A percentile compares a stretch with the other conserved stretches of the same genome.
Evolutionary conservation across 768 basidiomycete species (phyloP).

Genomic region (Leccinum olivaceopallidum): DNA sequence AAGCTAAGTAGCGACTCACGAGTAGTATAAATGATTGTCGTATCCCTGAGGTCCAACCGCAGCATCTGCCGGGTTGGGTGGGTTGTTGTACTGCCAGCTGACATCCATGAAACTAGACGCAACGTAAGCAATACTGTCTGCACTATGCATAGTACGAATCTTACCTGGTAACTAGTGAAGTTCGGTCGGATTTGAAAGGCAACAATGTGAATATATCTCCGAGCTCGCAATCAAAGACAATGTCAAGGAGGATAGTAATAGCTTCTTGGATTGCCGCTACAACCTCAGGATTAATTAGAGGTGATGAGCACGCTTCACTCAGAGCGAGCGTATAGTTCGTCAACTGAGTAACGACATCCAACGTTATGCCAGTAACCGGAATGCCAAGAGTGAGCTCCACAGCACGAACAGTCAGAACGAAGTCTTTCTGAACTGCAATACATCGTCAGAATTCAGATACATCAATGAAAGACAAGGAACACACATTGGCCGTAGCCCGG

Average conservation of each 20-base stretch:
- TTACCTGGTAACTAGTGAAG: constrained; percentile 42
- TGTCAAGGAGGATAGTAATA: constrained; percentile 36
- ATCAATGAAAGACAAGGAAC: constrained; percentile 20
- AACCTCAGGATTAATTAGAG: constrained; percentile 33
- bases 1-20: constrained; percentile 38
- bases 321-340: constrained; percentile 40
- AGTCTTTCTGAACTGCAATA: constrained; percentile 62
- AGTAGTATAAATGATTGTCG: constrained; percentile 81
- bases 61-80: constrained; percentile 69
- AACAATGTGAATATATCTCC: constrained; percentile 23
- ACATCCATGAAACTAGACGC: constrained; percentile 75
- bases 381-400: constrained; percentile 66
- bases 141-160: constrained; percentile 6
- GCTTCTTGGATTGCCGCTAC: constrained; percentile 35
- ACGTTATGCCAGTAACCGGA: constrained; percentile 23
- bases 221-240: constrained; percentile 26
- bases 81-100: constrained; percentile 72
- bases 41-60: constrained; percentile 70
- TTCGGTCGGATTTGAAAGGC: constrained; percentile 16
- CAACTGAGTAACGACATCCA: constrained; percentile 20
- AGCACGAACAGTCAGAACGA: constrained; percentile 65
- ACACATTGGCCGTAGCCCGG: constrained; percentile 71
- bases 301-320: constrained; percentile 11
- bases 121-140: constrained; percentile 5
- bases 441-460: not conserved